Base-by-base conservation (phyloP, 352 stramenopile genomes). In the Plasmopara viticola region DNA sequence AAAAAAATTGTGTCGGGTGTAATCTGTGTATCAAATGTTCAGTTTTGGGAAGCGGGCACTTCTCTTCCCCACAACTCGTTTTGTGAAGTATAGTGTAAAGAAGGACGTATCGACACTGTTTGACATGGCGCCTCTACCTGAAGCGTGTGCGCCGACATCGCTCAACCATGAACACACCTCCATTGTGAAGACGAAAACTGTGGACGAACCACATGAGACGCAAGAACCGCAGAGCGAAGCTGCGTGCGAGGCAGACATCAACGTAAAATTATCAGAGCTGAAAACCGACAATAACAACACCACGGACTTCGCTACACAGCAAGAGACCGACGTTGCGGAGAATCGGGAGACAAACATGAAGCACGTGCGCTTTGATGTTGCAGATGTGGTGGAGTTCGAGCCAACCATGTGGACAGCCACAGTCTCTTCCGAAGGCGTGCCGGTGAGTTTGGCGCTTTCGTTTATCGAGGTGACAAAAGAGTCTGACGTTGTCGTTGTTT, bases 351-450 rank as follows among this genome's bases (percentile, higher is more conserved):
- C 40, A 14, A 47, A 46, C 15, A 68, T 48, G 54, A 78, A 78
- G 54, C 54, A 65, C 53, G 74, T 89, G 44, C 62, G 60, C 14
- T 92, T 92, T 50, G 62, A 81, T 13, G 51, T 65, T 13, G 77
- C 73, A 5, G 74, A 92, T 29, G 63, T 92, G 9, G 63, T 90
- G 28, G 81, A 92, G 68, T 92, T 92, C 39, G 81, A 92, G 51
- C 81, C 81, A 28, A 88, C 81, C 14, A 73, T 85, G 61, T 90
- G 75, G 74, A 90, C 78, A n/a, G 79, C 77, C 41, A 86, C 76
- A 4, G 75, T 90, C 20, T 71, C 81, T 8, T 92, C 81, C 2
- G 79, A 88, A 44, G 81, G 81, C 31, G 72, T 92, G 30, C 81
- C 81, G 53, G 77, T 87, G 56, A 57, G 76, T 58, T 44, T 17